A percentile compares a stretch with the other conserved stretches of the same genome.
phyloP scores from a whole-genome alignment of 2,329 filamentous ascomycete species.

The Coccinonectria pachysandricola region DNA sequence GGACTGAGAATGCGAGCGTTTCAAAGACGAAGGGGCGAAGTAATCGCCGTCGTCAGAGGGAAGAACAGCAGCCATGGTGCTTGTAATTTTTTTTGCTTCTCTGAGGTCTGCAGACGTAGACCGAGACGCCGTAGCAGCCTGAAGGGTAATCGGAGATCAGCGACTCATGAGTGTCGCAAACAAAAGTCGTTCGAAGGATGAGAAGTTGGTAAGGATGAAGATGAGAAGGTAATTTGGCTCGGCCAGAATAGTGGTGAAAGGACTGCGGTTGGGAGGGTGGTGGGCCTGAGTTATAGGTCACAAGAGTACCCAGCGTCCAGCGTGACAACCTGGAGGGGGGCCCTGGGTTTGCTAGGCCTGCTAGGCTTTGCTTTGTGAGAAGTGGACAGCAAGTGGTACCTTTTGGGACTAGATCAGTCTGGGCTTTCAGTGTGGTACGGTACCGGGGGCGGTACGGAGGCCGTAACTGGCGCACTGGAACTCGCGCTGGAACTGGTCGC shows the following conservation, averaged over 20 bases:
- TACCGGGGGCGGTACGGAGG: too few relatives aligned
- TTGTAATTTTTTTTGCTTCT: too few relatives aligned
- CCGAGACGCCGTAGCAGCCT: slow-evolving; percentile 15
- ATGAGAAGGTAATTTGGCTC: slow-evolving; percentile 9
- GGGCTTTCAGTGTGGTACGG: too few relatives aligned
- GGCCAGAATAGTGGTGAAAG: slow-evolving; percentile 8
- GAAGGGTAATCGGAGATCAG: slow-evolving; percentile 8
- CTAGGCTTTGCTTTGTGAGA: too few relatives aligned
- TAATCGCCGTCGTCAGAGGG: slow-evolving; percentile 46
- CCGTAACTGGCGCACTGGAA: too few relatives aligned
- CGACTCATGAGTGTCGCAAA: slow-evolving; percentile 14
- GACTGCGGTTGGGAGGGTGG: slow-evolving; percentile 19
- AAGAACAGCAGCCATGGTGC: slow-evolving; percentile 47
- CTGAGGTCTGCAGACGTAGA: slow-evolving; percentile 12
- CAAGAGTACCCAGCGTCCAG: slow-evolving; percentile 9
- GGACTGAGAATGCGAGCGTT: slow-evolving; percentile 50
- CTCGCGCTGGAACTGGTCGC: slow-evolving; percentile 7
- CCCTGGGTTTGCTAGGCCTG: slow-evolving; percentile 15
- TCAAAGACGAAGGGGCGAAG: slow-evolving; percentile 43
- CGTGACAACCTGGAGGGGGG: slow-evolving; percentile 13
- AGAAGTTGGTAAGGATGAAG: slow-evolving; percentile 7
- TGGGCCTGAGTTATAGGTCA: slow-evolving; percentile 19
- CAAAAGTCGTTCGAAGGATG: slow-evolving; percentile 2
- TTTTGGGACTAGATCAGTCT: too few relatives aligned
- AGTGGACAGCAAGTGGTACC: too few relatives aligned